Evolutionary conservation across 352 stramenopile species (phyloP).

Genomic region (Peronosclerospora sorghi): DNA sequence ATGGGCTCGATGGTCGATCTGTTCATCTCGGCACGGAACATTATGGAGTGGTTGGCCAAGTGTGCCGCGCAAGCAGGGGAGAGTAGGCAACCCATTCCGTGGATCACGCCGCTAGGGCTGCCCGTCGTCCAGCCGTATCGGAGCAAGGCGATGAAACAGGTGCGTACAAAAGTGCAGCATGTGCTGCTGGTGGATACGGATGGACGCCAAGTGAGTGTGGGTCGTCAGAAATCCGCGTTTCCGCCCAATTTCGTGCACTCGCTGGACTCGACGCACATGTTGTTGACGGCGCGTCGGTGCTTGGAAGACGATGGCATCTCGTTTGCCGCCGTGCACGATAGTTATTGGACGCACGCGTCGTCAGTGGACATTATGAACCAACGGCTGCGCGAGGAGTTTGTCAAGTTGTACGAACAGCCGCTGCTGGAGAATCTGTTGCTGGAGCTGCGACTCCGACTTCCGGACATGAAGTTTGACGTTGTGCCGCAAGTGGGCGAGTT

Average conservation of each 20-base stretch:
- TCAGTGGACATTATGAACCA: conserved; percentile 95
- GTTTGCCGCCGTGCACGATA: conserved; percentile 98
- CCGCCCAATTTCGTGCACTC: conserved; percentile 99
- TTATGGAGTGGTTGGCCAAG: conserved; percentile 88
- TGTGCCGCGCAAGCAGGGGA: conserved; percentile 60
- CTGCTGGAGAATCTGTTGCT: conserved; percentile 92
- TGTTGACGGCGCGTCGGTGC: conserved; percentile 95
- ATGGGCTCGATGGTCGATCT: conserved; percentile 95
- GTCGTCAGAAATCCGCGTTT: conserved; percentile 93
- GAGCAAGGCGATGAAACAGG: conserved; percentile 58
- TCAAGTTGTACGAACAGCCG: conserved; percentile 95
- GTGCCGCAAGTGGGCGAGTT: conserved; percentile 89
- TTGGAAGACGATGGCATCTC: conserved; percentile 80
- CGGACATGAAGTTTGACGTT: conserved; percentile 89
- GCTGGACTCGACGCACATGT: conserved; percentile 99
- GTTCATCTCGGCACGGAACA: conserved; percentile 91
- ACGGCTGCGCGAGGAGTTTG: conserved; percentile 86
- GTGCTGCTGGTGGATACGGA: conserved; percentile 80
- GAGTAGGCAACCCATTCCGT: conserved; percentile 92
- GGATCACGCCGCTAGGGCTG: conserved; percentile 97
- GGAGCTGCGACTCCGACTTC: conserved; percentile 91
- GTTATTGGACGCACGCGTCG: conserved; percentile 97
- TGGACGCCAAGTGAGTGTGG: conserved; percentile 44
- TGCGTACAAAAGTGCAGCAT: conserved; percentile 82
- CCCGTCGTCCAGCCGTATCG: conserved; percentile 98